A percentile compares a stretch with the other conserved stretches of the same genome.
phyloP scores from a whole-genome alignment of 345 rosid species.

The Eucalyptus decipiens region DNA sequence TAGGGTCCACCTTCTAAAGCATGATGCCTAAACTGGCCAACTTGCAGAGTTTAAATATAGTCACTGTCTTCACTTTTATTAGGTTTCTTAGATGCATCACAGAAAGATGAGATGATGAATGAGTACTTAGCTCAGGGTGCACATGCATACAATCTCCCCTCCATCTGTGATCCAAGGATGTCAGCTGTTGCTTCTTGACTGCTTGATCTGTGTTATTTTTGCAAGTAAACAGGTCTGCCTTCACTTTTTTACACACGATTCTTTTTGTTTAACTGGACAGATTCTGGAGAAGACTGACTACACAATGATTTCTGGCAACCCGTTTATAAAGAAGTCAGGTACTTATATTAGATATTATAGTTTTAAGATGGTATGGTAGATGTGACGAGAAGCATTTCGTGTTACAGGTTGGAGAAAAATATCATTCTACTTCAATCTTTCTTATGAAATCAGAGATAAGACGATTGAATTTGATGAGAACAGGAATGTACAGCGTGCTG shows the following conservation, averaged over 20 bases:
- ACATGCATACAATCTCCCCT: not conserved
- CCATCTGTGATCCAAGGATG: not conserved
- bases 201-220: not conserved
- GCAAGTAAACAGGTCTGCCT: not conserved
- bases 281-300: constrained; percentile 86
- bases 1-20: not conserved
- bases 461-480: constrained; percentile 82
- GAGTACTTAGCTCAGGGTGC: not conserved
- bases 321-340: constrained; percentile 92
- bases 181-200: not conserved
- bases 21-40: not conserved
- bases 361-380: not conserved
- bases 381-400: not conserved
- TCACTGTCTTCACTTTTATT: not conserved
- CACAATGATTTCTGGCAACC: constrained; percentile 78
- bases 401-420: constrained; percentile 94
- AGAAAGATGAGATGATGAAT: not conserved
- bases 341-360: not conserved
- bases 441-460: constrained; percentile 86
- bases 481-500: constrained; percentile 88
- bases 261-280: constrained; percentile 24
- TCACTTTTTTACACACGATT: not conserved
- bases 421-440: constrained; percentile 82
- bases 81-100: not conserved
- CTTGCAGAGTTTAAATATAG: not conserved